Evolutionary conservation across 805 yeast species (phyloP), one percentile per base, ranked within the genome.

Genomic region (Saturnispora sekii): DNA sequence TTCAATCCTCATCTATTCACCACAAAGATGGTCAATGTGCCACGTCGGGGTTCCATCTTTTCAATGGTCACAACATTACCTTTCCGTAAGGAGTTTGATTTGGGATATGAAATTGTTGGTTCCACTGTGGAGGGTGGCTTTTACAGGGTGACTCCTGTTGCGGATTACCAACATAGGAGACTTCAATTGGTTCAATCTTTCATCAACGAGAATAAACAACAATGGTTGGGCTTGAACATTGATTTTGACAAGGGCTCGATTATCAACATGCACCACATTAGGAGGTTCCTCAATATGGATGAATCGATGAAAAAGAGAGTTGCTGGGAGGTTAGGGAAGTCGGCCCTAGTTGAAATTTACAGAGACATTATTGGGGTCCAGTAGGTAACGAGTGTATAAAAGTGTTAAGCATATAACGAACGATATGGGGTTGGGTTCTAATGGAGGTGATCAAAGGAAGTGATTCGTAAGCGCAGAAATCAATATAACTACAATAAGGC

Each of bases 151-250:
- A 67, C 76, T 16, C 97, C 97, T 0, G 66, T 88, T 10, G 66
- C 73, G 35, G 97, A 93, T 58, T 64, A 76, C 3, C 70, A 77
- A 10, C 93, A 87, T 63, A 73, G 96, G 61, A 70, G 94, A 47
- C 69, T 93, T 57, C 85, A 84, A 56, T 80, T 87, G 32, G 67
- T 90, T 16, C 97, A 89, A 58, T 95, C 88, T 61, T 96, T 88
- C 54, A 65, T 93, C 41, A 73, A 74, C 32, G 96, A 89, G 45
- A 84, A 84, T 52, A 84, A 83, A 46, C 69, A 68, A 33, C 88
- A 83, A 50, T 63, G 67, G 46, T 80, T 84, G 41, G 96, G 97
- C 0, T 65, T 93, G 51, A 93, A 90, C 58, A 95, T 96, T 3
- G 71, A 74, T 50, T 66, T 77, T 69, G 81, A 81, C 53, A 64